Evolutionary conservation across 2,329 filamentous ascomycete genomes (phyloP), one percentile per base, ranked within the genome.

Genomic region (Xylariaceae sp.): DNA sequence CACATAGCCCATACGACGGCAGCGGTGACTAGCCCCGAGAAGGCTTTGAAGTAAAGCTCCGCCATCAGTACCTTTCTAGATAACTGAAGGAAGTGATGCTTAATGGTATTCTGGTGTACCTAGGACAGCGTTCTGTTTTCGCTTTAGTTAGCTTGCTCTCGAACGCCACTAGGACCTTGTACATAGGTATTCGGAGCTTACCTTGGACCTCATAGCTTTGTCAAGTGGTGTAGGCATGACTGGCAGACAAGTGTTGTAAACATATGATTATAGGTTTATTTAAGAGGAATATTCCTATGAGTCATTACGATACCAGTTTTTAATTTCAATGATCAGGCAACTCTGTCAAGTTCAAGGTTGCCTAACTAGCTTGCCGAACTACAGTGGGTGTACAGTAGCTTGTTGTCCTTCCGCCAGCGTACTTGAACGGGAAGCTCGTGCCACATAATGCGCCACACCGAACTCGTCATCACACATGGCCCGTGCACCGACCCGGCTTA

Each of bases 1-100:
- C 89, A 96, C 66, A 97, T 93, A 18, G 85, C 83, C 88, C 89
- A 96, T 42, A 85, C 86, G 16, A 91, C 89, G 1, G 89, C 91
- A 1, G 89, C 91, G 6, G 90, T 89, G 14, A 97, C 83, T 50
- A 96, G 81, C 9, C 89, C 90, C 3, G 89, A 87, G 70, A 97
- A 97, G 18, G 87, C 90, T 87, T 76, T 52, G 66, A 65, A 54
- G 42, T 57, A 64, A 67, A 47, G n/a, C 32, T 60, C 61, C n/a
- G n/a, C n/a, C 63, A 66, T 69, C 50, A 68, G 65, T 65, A 64
- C n/a, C n/a, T 43, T 4, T 26, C 50, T 20, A 29, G 21, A 50
- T 19, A 44, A 57, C 59, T 56, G 49, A 20, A 20, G 40, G 42
- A 29, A 46, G 10, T 42, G 7, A 14, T 20, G 20, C 32, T 16